phyloP scores from a whole-genome alignment of 2,329 filamentous ascomycete species.

The Phoma sp. region DNA sequence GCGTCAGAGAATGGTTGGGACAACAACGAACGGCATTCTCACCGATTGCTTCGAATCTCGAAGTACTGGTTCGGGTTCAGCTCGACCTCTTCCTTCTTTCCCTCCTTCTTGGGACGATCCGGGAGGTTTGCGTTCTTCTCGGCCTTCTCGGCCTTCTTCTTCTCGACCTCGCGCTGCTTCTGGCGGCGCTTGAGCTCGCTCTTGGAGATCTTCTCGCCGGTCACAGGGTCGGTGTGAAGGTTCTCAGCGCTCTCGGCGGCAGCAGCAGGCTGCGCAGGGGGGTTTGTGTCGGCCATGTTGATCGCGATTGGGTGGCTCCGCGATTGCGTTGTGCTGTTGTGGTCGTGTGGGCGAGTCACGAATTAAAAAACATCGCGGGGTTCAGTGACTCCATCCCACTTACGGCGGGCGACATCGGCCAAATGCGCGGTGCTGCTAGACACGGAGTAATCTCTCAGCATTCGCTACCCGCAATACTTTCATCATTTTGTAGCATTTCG shows the following conservation, averaged over 20 bases:
- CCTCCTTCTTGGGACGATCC: slow-evolving; percentile 62
- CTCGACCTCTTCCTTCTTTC: slow-evolving; percentile 68
- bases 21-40: no score
- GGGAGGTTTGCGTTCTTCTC: slow-evolving; percentile 61
- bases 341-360: slow-evolving; percentile 25
- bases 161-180: slow-evolving; percentile 92
- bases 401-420: not conserved
- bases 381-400: not conserved
- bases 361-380: slow-evolving; percentile 17
- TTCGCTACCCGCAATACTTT: no score
- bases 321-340: slow-evolving; percentile 16
- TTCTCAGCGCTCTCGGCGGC: slow-evolving; percentile 56
- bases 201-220: slow-evolving; percentile 76
- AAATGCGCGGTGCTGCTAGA: not conserved
- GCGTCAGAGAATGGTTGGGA: not conserved
- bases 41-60: slow-evolving; percentile 71
- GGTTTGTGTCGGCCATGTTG: slow-evolving; percentile 44
- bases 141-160: slow-evolving; percentile 83
- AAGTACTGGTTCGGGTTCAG: slow-evolving; percentile 89
- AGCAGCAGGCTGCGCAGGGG: slow-evolving; percentile 30
- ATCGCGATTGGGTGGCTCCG: slow-evolving; percentile 20
- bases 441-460: no score
- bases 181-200: slow-evolving; percentile 83
- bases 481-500: no score
- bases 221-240: slow-evolving; percentile 88